phyloP scores from a whole-genome alignment of 2,329 filamentous ascomycete species.

The Alternaria incomplexa region DNA sequence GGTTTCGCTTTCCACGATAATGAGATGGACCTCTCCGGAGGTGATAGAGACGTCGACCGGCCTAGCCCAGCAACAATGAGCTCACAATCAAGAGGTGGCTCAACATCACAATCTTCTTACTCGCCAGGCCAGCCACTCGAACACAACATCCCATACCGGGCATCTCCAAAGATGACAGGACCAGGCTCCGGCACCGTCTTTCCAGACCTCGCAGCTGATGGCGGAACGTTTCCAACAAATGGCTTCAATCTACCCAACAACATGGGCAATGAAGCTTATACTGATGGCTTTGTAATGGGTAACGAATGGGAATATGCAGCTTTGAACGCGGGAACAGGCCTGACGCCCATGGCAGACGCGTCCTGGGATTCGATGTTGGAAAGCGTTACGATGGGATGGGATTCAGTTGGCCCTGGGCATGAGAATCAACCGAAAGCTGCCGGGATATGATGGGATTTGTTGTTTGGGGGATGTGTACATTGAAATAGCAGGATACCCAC shows the following conservation, averaged over 20 bases:
- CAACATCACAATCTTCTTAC: conserved; percentile 46
- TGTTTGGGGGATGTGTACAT: neutral
- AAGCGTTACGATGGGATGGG: conserved; percentile 45
- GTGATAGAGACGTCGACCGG: conserved; percentile 36
- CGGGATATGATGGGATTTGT: conserved; percentile 2
- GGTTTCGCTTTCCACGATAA: conserved; percentile 27
- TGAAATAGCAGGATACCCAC: conserved; percentile 24
- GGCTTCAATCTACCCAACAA: conserved; percentile 7
- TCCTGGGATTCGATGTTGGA: conserved; percentile 47
- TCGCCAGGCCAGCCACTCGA: conserved; percentile 38
- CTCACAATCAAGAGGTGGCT: conserved; percentile 38
- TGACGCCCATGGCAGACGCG: conserved; percentile 44
- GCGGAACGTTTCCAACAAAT: conserved; percentile 11
- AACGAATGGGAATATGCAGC: conserved; percentile 44
- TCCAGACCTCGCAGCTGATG: neutral
- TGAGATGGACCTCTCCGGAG: conserved; percentile 46
- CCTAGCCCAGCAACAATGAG: conserved; percentile 43
- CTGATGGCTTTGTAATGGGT: conserved; percentile 29
- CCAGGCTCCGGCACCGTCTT: conserved; percentile 5
- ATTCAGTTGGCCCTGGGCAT: conserved; percentile 24
- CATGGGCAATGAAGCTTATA: conserved; percentile 20
- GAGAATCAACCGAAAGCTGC: neutral
- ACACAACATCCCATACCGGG: conserved; percentile 36
- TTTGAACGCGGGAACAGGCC: conserved; percentile 28
- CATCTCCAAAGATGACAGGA: conserved; percentile 27